Evolutionary conservation across 2,329 filamentous ascomycete genomes (phyloP).

Genomic region (Apiospora sp.): DNA sequence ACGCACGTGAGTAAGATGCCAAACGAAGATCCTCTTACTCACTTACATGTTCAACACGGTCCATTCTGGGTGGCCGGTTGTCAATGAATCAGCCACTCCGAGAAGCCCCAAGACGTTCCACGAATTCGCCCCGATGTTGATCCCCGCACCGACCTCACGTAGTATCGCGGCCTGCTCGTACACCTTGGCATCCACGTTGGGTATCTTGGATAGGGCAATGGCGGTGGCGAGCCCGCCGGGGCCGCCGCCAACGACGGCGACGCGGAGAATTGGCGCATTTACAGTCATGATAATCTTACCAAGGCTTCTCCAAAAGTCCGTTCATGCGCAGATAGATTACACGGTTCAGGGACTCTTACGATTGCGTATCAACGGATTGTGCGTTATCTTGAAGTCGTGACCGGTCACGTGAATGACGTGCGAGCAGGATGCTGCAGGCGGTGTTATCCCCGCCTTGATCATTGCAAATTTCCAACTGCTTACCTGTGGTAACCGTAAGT

Average conservation of each 20-base stretch:
- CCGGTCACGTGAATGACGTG: constrained; percentile 40
- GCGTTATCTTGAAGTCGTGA: constrained; percentile 35
- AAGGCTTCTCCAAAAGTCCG: background rate
- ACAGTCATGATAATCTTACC: constrained; percentile 33
- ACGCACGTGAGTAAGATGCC: background rate
- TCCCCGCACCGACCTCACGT: constrained; percentile 57
- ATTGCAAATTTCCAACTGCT: background rate
- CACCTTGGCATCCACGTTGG: constrained; percentile 50
- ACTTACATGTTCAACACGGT: constrained; percentile 37
- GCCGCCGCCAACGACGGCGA: constrained; percentile 38
- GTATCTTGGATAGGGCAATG: constrained; percentile 51
- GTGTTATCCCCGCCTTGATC: background rate
- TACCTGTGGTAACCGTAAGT: background rate
- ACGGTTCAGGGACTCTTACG: background rate
- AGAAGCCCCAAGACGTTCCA: constrained; percentile 57
- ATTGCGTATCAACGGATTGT: background rate
- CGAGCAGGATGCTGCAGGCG: constrained; percentile 25
- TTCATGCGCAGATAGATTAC: too few relatives aligned
- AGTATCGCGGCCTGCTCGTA: constrained; percentile 55
- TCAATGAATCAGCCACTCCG: constrained; percentile 47
- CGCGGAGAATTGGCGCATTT: constrained; percentile 31
- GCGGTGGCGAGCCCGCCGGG: constrained; percentile 48
- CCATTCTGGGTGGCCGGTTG: constrained; percentile 38
- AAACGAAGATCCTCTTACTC: background rate
- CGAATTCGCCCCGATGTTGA: constrained; percentile 53